Conservation (phyloP, 345 rosid species). For the Geranium brycei region DNA sequence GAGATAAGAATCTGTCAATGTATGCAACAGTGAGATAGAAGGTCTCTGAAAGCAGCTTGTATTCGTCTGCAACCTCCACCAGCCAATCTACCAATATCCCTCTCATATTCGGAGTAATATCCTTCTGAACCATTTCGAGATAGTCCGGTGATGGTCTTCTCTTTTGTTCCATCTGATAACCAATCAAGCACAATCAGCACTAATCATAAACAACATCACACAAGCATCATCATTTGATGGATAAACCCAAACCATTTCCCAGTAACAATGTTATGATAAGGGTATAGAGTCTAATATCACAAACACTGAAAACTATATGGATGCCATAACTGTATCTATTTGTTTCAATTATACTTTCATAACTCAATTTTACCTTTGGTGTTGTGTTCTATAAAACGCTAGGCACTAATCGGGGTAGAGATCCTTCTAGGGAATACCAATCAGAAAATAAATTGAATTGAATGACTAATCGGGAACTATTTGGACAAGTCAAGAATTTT, state of each 20-base stretch:
- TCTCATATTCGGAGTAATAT: conserved; percentile 49
- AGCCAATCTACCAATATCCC: conserved; percentile 51
- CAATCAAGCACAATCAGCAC: background rate
- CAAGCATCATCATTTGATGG: background rate
- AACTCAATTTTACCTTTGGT: too few relatives aligned
- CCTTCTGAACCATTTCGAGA: conserved; percentile 47
- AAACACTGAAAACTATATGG: background rate
- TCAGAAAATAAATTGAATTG: background rate
- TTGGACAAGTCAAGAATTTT: too few relatives aligned
- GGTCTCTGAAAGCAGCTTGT: conserved; percentile 56
- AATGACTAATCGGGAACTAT: too few relatives aligned
- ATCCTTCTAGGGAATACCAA: too few relatives aligned
- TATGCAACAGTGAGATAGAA: conserved; percentile 43
- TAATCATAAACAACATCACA: background rate
- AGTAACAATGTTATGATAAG: too few relatives aligned
- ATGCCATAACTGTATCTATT: background rate
- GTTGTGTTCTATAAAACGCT: too few relatives aligned
- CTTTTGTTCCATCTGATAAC: conserved; percentile 30
- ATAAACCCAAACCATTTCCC: too few relatives aligned
- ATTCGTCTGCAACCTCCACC: conserved; percentile 59
- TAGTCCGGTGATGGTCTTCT: conserved; percentile 44
- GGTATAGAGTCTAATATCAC: too few relatives aligned
- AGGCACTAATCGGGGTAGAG: too few relatives aligned
- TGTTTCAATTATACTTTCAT: too few relatives aligned
- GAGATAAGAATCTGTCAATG: conserved; percentile 49